Conservation (phyloP, 352 stramenopile genomes). For the Phytophthora podocarpi region DNA sequence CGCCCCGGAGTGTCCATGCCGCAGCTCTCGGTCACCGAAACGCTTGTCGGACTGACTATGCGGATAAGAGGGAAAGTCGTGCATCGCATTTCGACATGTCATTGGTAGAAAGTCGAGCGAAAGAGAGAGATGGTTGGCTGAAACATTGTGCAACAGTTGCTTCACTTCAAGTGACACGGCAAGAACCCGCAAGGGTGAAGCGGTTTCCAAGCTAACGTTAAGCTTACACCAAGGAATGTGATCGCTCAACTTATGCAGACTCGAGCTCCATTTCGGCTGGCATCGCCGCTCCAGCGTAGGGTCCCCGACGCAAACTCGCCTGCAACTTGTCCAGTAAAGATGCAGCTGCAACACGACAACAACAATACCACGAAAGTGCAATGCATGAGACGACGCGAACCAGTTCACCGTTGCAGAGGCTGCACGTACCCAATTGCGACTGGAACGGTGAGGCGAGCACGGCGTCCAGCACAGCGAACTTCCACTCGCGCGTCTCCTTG, state of each 20-base stretch:
- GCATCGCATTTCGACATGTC: background rate
- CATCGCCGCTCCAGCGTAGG: conserved; percentile 58
- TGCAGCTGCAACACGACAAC: conserved; percentile 46
- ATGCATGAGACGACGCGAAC: conserved; percentile 20
- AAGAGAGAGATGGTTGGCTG: background rate
- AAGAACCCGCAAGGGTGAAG: no score
- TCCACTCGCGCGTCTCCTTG: conserved; percentile 88
- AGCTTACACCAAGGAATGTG: no score
- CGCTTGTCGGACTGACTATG: conserved; percentile 29
- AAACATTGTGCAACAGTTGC: no score
- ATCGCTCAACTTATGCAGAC: conserved; percentile 38
- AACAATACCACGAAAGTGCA: conserved; percentile 26
- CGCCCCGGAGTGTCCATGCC: conserved; percentile 54
- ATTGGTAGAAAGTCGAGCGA: background rate
- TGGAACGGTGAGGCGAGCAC: conserved; percentile 72
- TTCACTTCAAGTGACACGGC: no score
- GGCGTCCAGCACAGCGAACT: conserved; percentile 86
- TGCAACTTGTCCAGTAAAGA: conserved; percentile 62
- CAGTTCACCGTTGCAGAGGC: conserved; percentile 9
- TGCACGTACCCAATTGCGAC: conserved; percentile 54
- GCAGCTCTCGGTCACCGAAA: conserved; percentile 22
- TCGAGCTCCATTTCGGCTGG: conserved; percentile 68
- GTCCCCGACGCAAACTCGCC: conserved; percentile 56
- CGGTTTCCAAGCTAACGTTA: no score
- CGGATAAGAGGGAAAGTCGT: background rate